Percentiles rank a stretch among this genome's conserved stretches.
These are phyloP conservation scores for Syzygium malaccense DNA, from an alignment of 441 rosid species.

Conservation along the genomic window DNA sequence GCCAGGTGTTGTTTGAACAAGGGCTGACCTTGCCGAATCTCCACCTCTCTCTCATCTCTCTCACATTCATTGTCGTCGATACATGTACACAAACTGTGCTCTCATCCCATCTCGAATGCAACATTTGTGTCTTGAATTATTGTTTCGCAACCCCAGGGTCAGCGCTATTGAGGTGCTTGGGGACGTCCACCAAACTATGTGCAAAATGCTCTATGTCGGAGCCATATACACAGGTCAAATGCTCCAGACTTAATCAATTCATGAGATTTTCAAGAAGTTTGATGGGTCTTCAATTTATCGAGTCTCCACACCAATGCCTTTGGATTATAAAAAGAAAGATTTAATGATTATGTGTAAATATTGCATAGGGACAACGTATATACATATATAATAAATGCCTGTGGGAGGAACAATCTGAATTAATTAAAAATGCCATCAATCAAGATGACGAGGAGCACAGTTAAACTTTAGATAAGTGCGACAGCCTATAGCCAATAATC, in stretches of 20 bases:
- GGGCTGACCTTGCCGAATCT: no score
- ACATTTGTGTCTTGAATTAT: not conserved
- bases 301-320: rapidly evolving
- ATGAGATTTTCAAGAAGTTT: not conserved
- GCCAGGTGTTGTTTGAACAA: no score
- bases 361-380: not conserved
- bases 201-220: not conserved
- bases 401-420: not conserved
- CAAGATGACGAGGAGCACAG: not conserved
- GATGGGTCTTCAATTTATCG: rapidly evolving
- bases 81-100: no score
- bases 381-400: not conserved
- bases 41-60: no score
- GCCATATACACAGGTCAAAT: not conserved
- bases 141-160: not conserved
- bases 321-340: not conserved
- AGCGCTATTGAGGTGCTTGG: not conserved
- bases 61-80: no score
- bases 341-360: not conserved
- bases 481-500: not conserved
- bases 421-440: not conserved
- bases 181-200: not conserved
- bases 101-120: no score
- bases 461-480: not conserved
- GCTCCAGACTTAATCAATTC: not conserved